Percentiles rank a stretch among this genome's conserved stretches.
Evolutionary conservation across 192 early-diverging fungal genomes (phyloP).

Genomic region (Geranomyces michiganensis): DNA sequence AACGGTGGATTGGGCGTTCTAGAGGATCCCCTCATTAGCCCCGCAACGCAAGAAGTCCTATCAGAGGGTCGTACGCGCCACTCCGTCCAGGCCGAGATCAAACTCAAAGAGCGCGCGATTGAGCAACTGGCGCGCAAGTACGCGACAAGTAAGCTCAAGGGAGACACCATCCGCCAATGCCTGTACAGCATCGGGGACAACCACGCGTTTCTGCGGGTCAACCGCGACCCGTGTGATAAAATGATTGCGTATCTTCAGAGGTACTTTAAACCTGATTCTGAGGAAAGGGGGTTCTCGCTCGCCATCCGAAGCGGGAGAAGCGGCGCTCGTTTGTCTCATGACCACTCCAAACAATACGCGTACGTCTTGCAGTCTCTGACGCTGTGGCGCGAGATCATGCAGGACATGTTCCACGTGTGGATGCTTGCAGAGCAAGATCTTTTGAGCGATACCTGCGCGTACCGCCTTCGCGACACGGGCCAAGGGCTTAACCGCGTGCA

Average conservation of each 20-base stretch:
- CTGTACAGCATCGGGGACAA: conserved; percentile 98
- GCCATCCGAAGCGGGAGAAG: conserved; percentile 79
- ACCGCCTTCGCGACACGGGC: conserved; percentile 93
- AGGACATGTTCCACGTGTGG: conserved; percentile 98
- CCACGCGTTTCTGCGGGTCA: conserved; percentile 79
- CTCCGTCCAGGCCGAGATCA: conserved; percentile 77
- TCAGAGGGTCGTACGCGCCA: conserved; percentile 39
- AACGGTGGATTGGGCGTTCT: conserved; percentile 68
- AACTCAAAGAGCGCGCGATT: conserved; percentile 89
- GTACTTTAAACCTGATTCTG: conserved; percentile 68
- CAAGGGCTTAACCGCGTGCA: conserved; percentile 97
- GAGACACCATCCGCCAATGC: conserved; percentile 70
- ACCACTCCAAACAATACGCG: conserved; percentile 89
- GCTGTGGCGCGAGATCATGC: conserved; percentile 93
- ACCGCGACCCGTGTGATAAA: conserved; percentile 91
- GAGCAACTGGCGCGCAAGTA: conserved; percentile 84
- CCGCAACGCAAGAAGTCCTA: conserved; percentile 67
- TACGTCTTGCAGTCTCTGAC: conserved; percentile 93
- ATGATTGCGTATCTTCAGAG: conserved; percentile 78
- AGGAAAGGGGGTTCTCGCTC: conserved; percentile 71
- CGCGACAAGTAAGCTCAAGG: conserved; percentile 46
- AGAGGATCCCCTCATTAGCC: conserved; percentile 75
- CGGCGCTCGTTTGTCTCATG: conserved; percentile 89
- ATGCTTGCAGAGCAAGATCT: conserved; percentile 86
- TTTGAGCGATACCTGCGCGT: conserved; percentile 71